Evolutionary conservation across 192 early-diverging fungal species (phyloP).

Genomic region (Backusella tarrabulga): DNA sequence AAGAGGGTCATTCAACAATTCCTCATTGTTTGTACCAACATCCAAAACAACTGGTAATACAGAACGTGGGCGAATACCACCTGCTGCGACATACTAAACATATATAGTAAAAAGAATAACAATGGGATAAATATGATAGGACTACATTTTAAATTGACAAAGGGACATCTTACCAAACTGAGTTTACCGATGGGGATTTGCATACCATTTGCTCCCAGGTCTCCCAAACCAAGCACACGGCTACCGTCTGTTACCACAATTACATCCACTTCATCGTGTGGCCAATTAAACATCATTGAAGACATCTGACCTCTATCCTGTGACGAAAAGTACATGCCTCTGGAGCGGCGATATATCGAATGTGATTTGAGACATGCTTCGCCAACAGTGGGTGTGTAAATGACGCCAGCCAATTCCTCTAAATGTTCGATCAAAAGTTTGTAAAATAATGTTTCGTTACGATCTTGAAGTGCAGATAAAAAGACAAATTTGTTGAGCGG

Average conservation of each 20-base stretch:
- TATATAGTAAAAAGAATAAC: background rate
- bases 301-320: conserved; percentile 53
- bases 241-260: conserved; percentile 41
- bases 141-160: background rate
- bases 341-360: conserved; percentile 51
- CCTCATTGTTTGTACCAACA: conserved; percentile 36
- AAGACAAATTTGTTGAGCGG: conserved; percentile 54
- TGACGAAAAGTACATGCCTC: conserved; percentile 56
- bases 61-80: conserved; percentile 37
- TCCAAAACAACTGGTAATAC: conserved; percentile 38
- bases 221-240: conserved; percentile 37
- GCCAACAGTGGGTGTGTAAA: conserved; percentile 58
- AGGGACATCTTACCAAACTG: conserved; percentile 29
- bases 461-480: conserved; percentile 53
- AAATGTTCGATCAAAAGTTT: conserved; percentile 49
- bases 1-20: conserved; percentile 34
- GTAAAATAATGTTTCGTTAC: conserved; percentile 55
- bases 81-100: conserved; percentile 37
- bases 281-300: conserved; percentile 57
- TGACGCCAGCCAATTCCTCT: conserved; percentile 51
- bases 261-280: conserved; percentile 52
- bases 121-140: background rate
- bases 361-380: conserved; percentile 48
- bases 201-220: conserved; percentile 39
- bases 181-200: conserved; percentile 43